Percentiles rank a stretch among this genome's conserved stretches.
These are phyloP conservation scores for Pleurotus giganteus DNA, from an alignment of 768 basidiomycete genomes.

Conservation along the genomic window DNA sequence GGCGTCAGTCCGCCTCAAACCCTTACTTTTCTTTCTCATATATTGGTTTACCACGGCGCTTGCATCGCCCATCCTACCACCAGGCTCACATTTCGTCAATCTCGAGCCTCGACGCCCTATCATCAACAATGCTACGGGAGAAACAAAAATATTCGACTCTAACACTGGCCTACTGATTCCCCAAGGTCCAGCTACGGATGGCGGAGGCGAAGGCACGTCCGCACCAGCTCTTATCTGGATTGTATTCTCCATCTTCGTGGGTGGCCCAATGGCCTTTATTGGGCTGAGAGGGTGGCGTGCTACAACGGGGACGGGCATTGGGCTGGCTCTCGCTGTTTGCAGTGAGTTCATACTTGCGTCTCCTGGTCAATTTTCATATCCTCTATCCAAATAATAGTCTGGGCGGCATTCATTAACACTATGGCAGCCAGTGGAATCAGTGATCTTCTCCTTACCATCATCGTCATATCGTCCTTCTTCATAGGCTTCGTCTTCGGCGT, in stretches of 20 bases:
- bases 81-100: not conserved
- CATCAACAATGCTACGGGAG: conserved; percentile 35
- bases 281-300: conserved; percentile 59
- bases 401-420: conserved; percentile 63
- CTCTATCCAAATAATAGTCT: conserved; percentile 35
- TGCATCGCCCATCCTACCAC: not conserved
- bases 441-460: conserved; percentile 48
- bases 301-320: conserved; percentile 54
- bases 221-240: conserved; percentile 58
- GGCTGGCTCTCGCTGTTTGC: conserved; percentile 45
- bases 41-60: conserved; percentile 59
- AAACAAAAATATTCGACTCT: conserved; percentile 42
- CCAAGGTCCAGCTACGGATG: conserved; percentile 60
- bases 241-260: conserved; percentile 46
- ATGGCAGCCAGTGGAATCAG: conserved; percentile 44
- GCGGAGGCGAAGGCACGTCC: conserved; percentile 43
- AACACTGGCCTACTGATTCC: conserved; percentile 38
- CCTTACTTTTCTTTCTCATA: conserved; percentile 1
- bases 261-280: conserved; percentile 50
- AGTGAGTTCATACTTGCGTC: conserved; percentile 27
- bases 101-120: conserved; percentile 9
- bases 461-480: conserved; percentile 48
- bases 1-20: conserved; percentile 2
- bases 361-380: not conserved
- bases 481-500: conserved; percentile 52